A percentile compares a stretch with the other conserved stretches of the same genome.
Conservation (phyloP, 306 rosid genomes). For the Begonia masoniana region DNA sequence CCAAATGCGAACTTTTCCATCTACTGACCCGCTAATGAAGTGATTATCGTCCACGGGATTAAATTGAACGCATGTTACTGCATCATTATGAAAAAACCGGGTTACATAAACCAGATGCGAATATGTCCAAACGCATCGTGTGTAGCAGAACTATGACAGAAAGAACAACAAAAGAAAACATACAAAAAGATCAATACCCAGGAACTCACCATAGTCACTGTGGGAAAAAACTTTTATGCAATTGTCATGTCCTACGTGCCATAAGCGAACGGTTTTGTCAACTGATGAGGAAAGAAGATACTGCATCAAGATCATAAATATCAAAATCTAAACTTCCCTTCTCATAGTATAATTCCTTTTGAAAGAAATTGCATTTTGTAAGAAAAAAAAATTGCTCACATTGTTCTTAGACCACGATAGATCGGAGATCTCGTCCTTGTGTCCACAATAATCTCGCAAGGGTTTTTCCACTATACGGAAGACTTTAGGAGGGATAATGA, state of each 20-base stretch:
- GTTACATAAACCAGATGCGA: too few relatives aligned
- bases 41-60: conserved; percentile 28
- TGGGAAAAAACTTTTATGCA: conserved; percentile 64
- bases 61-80: too few relatives aligned
- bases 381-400: conserved; percentile 4
- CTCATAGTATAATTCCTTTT: too few relatives aligned
- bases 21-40: conserved; percentile 21
- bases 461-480: conserved; percentile 54
- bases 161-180: not conserved
- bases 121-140: too few relatives aligned
- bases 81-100: too few relatives aligned
- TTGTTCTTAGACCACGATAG: conserved; percentile 66
- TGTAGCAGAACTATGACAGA: too few relatives aligned
- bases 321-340: too few relatives aligned
- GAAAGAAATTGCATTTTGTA: too few relatives aligned
- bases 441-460: conserved; percentile 70
- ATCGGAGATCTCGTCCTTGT: conserved; percentile 59
- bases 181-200: not conserved
- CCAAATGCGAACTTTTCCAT: conserved; percentile 43
- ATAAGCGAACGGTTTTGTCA: conserved; percentile 74
- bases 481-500: conserved; percentile 55
- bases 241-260: conserved; percentile 58
- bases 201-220: conserved; percentile 63
- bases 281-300: conserved; percentile 71
- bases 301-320: conserved; percentile 24